Evolutionary conservation across 345 rosid species (phyloP).

Genomic region (Ceriops decandra): DNA sequence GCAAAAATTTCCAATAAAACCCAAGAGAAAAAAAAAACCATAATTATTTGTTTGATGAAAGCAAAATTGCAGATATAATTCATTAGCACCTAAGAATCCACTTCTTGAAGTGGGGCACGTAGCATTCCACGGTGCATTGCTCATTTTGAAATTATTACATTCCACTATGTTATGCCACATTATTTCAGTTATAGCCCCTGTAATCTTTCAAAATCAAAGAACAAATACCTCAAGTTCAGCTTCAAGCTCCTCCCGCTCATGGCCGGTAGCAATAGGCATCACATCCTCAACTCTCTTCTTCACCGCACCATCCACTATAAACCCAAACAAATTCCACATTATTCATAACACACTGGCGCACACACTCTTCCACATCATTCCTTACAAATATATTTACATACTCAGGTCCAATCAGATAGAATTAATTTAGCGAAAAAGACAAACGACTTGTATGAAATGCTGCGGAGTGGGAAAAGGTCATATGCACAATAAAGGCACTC

Average conservation of each 20-base stretch:
- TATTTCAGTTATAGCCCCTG: neutral
- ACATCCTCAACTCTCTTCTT: conserved; percentile 69
- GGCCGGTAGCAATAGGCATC: conserved; percentile 91
- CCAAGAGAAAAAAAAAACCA: neutral
- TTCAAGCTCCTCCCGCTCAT: conserved; percentile 82
- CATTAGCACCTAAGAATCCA: too few relatives aligned
- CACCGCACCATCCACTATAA: conserved; percentile 17
- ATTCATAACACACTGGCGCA: neutral
- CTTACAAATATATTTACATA: too few relatives aligned
- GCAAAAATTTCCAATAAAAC: neutral
- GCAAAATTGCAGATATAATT: neutral
- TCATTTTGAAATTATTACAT: too few relatives aligned
- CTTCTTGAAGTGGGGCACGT: too few relatives aligned
- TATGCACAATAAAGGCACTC: too few relatives aligned
- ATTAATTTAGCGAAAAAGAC: too few relatives aligned
- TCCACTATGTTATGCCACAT: too few relatives aligned
- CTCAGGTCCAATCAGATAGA: too few relatives aligned
- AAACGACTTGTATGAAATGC: too few relatives aligned
- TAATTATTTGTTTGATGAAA: neutral
- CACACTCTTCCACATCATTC: neutral
- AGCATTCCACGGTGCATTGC: too few relatives aligned
- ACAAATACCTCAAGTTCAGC: conserved; percentile 60
- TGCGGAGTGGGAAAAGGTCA: too few relatives aligned
- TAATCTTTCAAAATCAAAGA: neutral
- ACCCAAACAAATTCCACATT: neutral